Conservation (phyloP, 345 rosid genomes). For the Salix suchowensis region DNA sequence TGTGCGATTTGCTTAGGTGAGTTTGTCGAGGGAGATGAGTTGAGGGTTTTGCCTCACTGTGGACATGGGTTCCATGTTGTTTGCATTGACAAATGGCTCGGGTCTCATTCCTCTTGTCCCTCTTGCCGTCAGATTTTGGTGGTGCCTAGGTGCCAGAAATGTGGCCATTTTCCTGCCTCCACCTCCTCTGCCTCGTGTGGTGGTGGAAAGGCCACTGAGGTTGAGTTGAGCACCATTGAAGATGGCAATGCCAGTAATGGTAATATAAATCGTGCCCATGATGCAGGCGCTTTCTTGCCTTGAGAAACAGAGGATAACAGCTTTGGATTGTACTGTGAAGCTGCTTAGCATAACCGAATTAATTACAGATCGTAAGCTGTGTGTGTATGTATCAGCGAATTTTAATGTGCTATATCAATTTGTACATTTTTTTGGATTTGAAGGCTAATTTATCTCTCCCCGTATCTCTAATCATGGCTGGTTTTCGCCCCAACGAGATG, state of each 20-base stretch:
- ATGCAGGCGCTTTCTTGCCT: conserved; percentile 27
- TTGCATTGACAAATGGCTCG: conserved; percentile 64
- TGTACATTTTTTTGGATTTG: too few relatives aligned
- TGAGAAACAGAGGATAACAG: background rate
- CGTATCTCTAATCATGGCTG: background rate
- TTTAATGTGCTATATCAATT: too few relatives aligned
- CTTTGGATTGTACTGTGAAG: background rate
- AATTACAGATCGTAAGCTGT: too few relatives aligned
- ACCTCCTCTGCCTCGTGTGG: conserved; percentile 3
- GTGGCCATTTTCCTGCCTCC: conserved; percentile 32
- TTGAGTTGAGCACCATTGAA: conserved; percentile 17
- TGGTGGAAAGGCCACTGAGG: background rate
- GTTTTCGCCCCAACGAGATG: background rate
- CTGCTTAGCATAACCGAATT: too few relatives aligned
- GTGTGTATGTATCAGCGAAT: too few relatives aligned
- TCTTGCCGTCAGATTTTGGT: conserved; percentile 59
- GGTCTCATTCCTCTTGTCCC: conserved; percentile 66
- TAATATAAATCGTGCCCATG: background rate
- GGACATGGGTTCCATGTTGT: conserved; percentile 71
- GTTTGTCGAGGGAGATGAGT: conserved; percentile 54
- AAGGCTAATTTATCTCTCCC: too few relatives aligned
- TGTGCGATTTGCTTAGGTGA: conserved; percentile 77
- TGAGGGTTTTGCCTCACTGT: conserved; percentile 56
- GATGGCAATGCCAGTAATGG: background rate
- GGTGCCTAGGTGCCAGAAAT: conserved; percentile 33